Evolutionary conservation across 2,329 filamentous ascomycete species (phyloP).

Genomic region (Kalmusia sp.): DNA sequence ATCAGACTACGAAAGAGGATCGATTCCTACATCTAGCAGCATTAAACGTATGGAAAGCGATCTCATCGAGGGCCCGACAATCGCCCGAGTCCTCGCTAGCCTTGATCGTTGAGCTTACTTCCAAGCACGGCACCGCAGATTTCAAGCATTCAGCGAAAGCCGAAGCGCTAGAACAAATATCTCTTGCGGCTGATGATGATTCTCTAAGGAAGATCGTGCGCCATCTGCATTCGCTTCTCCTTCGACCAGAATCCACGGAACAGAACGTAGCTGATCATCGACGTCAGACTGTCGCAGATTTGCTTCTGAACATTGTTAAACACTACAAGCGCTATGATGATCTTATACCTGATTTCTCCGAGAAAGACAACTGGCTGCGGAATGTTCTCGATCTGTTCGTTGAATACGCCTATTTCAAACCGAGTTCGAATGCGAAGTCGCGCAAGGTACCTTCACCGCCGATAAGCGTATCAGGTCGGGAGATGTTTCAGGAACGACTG

Average conservation of each 20-base stretch:
- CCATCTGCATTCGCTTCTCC: constrained; percentile 56
- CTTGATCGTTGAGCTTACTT: constrained; percentile 72
- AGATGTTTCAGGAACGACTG: constrained; percentile 61
- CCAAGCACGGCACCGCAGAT: constrained; percentile 73
- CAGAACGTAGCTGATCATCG: constrained; percentile 53
- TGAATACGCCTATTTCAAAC: constrained; percentile 59
- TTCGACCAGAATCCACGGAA: constrained; percentile 54
- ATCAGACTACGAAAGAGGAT: constrained; percentile 45
- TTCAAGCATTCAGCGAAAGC: constrained; percentile 88
- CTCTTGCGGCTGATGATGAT: constrained; percentile 65
- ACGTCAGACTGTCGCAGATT: constrained; percentile 59
- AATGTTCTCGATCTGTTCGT: constrained; percentile 55
- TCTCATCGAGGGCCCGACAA: constrained; percentile 69
- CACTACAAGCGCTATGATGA: constrained; percentile 43
- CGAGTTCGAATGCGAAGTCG: constrained; percentile 39
- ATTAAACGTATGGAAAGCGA: constrained; percentile 73
- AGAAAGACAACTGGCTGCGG: constrained; percentile 52
- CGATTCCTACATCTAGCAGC: constrained; percentile 69
- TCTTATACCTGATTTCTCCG: constrained; percentile 29
- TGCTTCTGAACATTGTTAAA: constrained; percentile 60
- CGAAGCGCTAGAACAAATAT: constrained; percentile 79
- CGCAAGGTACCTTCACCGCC: constrained; percentile 51
- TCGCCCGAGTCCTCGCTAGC: constrained; percentile 64
- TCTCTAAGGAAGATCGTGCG: constrained; percentile 61
- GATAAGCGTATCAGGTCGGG: constrained; percentile 56